Evolutionary conservation across 208 protist species (phyloP), one percentile per base, ranked within the genome.

Genomic region (Leptomonas seymouri): DNA sequence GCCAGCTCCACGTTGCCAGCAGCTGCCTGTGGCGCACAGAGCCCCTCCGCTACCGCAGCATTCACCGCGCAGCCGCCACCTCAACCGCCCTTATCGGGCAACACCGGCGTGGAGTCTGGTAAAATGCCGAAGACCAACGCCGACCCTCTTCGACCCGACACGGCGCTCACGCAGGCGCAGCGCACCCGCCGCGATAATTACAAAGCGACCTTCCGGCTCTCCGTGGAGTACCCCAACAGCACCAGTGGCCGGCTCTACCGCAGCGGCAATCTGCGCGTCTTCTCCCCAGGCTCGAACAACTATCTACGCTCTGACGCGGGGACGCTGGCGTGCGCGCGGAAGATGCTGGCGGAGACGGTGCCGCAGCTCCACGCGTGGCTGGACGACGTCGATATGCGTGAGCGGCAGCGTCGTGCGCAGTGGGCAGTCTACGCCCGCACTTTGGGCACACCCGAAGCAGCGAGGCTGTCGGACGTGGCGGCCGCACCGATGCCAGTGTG

Each of bases 301-400:
- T 75, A 75, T 30, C 46, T 82, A 16, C 58, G 81, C 53, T 82
- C 78, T 2, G 67, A 78, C 42, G 67, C 67, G 4, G 78, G 86
- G 25, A 85, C 82, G n/a, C 60, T 61, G 50, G 53, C 23, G 50
- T 89, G 84, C 64, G 80, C 84, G 27, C 63, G 8, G 57, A 62
- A 75, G 31, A 30, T 78, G 57, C 71, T 92, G 28, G 46, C 65
- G n/a, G 84, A 89, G 63, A 81, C 79, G 54, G 44, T 89, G 18
- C 84, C 81, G 34, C 73, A 81, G 23, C 67, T 89, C 18, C 62
- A 49, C 41, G 73, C 68, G 16, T 92, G 86, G 84, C 58, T 92
- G 12, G 53, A 69, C 42, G 74, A 73, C 45, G 74, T 73, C 16
- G 53, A 75, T 30, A 48, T 61, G 16, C 55, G 39, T 23, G 69